Evolutionary conservation across 169 alveolate genomes (phyloP), one percentile per base, ranked within the genome.

Genomic region (Sarcocystis neurona): DNA sequence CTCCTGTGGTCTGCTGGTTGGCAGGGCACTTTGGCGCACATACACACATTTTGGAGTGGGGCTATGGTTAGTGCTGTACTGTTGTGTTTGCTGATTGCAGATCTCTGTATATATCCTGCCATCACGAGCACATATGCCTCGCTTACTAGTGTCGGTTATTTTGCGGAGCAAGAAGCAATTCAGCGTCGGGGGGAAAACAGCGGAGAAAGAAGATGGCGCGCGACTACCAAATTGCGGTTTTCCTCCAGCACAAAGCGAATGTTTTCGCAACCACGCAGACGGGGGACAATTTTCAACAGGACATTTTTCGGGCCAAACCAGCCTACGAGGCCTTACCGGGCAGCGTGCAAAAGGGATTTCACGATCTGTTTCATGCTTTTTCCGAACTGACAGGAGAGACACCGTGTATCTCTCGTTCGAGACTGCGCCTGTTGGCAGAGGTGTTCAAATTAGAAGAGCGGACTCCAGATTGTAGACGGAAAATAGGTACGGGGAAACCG

Each of bases 131-230:
- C n/a, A 66, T 77, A 75, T 53, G 47, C 87, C 50, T 10, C 47
- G 39, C 30, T 87, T 58, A 87, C 87, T 41, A 87, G 80, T 80
- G 56, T 87, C 39, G 91, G 91, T 27, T 53, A 74, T 43, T 60
- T 87, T 56, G 91, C 87, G 72, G 80, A 84, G 82, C 58, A 84
- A 68, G 87, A 87, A 72, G 91, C 91, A n/a, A n/a, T n/a, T n/a
- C n/a, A n/a, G n/a, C n/a, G n/a, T n/a, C n/a, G n/a, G n/a, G n/a
- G n/a, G n/a, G n/a, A n/a, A n/a, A n/a, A n/a, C n/a, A n/a, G n/a
- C n/a, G n/a, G n/a, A n/a, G n/a, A n/a, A n/a, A n/a, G n/a, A 63
- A 56, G 68, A 23, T 87, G 43, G 91, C 79, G 47, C 87, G 91
- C 39, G 50, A 87, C 6, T 75, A 39, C 72, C 91, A 87, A 44